phyloP scores from a whole-genome alignment of 768 basidiomycete species.

The Calocybe cyanea region DNA sequence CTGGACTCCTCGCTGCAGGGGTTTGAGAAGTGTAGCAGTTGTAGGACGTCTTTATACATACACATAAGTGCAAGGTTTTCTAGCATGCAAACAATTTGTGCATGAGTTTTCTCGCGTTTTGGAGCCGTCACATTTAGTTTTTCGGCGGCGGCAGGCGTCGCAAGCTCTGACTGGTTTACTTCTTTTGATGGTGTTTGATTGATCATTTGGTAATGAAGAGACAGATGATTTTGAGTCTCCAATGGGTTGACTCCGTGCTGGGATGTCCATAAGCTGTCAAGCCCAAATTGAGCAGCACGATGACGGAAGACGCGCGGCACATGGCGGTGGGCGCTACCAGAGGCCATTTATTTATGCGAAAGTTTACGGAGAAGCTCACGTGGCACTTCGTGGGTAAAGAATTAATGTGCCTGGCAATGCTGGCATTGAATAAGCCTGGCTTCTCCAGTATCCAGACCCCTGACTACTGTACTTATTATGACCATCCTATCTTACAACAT shows the following conservation, averaged over 20 bases:
- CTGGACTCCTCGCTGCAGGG: conserved; percentile 53
- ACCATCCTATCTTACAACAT: background rate
- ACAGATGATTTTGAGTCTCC: background rate
- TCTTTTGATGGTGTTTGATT: conserved; percentile 26
- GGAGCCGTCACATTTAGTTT: conserved; percentile 60
- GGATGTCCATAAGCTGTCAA: conserved; percentile 6
- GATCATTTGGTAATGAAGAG: background rate
- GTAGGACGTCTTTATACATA: conserved; percentile 16
- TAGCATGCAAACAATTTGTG: conserved; percentile 51
- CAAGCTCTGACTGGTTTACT: conserved; percentile 55
- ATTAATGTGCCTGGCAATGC: too few relatives aligned
- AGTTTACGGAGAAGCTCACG: too few relatives aligned
- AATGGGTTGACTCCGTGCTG: background rate
- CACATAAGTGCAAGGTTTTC: conserved; percentile 59
- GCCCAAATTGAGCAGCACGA: background rate
- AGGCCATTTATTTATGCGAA: too few relatives aligned
- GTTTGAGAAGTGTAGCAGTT: background rate
- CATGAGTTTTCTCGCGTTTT: conserved; percentile 47
- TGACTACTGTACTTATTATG: too few relatives aligned
- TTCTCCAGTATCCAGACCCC: too few relatives aligned
- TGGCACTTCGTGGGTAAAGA: too few relatives aligned
- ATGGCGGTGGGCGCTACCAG: too few relatives aligned
- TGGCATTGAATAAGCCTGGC: too few relatives aligned
- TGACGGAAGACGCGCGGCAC: background rate
- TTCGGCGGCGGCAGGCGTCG: conserved; percentile 54